Evolutionary conservation across 2,329 filamentous ascomycete genomes (phyloP), one percentile per base, ranked within the genome.

Genomic region (Westerdykella ornata): DNA sequence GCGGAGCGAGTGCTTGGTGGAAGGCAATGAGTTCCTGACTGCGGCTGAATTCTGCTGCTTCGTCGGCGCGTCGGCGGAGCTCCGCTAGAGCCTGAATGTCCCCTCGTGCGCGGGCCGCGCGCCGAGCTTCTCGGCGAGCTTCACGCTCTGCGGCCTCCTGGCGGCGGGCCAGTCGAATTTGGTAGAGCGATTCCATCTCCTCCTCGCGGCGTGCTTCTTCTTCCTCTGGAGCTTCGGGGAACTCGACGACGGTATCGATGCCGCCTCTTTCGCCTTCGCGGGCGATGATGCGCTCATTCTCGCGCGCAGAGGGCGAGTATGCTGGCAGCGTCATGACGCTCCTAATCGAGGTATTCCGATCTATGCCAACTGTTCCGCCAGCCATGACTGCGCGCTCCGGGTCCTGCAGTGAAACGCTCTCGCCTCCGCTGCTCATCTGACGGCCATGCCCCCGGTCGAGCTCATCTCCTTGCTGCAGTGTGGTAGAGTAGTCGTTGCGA

Each of bases 261-360:
- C 92, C 92, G 39, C 77, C 90, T 45, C 92, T 78, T 62, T 98
- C 92, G 37, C 92, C 92, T 65, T 94, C 92, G 4, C 89, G 78
- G 6, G 82, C 92, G 36, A 97, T 74, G 1, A 96, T 81, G 52
- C 82, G 82, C 65, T 98, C 92, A 35, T 80, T 82, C 15, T 85
- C 82, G 37, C 79, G 75, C 0, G 88, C 80, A 19, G 79, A 80
- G 13, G 75, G 77, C 2, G 84, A 82, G 64, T 98, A 98, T 0
- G 85, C 78, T 0, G 92, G 92, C 2, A 98, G 70, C 0, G 92
- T 97, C 77, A 96, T 92, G 42, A 97, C 81, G n/a, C 88, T 94
- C 41, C 90, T 82, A 35, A 97, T 75, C 7, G 87, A 94, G 1
- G 86, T 88, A 55, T 90, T 84, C 22, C 90, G 79, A 60, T 90